Evolutionary conservation across 1,284 basidiomycete species (phyloP), one percentile per base, ranked within the genome.

Genomic region (Puccinia horiana): DNA sequence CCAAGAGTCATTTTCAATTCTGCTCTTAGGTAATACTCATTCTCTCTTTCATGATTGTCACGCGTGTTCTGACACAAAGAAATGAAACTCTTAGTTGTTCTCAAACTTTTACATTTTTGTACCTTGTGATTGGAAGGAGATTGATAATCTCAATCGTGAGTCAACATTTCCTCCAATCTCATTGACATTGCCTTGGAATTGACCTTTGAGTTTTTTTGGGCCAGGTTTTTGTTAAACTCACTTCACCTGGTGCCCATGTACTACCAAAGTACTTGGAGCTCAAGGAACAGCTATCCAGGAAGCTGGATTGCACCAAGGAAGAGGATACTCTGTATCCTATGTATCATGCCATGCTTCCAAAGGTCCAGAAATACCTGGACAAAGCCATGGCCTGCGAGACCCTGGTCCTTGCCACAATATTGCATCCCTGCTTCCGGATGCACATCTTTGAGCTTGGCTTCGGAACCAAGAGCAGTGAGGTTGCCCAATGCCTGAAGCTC

Each of bases 381-480:
- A 26, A 67, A 44, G 65, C 65, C 32, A 67, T 67, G 65, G 9
- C 23, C 23, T 67, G 65, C 40, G 14, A 67, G 18, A 67, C 37
- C 2, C 65, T 67, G 20, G 8, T 67, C 65, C 18, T 40, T 16
- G 65, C 32, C 32, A 67, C 65, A 37, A 20, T 67, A 35, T 9
- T 67, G 35, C 65, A 67, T 44, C 65, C 65, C 40, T 67, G 65
- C 35, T 67, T 67, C 65, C 65, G 40, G 40, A 37, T 67, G 35
- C 37, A 67, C 3, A 8, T 67, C 35, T 67, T 67, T 44, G 23
- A 67, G 65, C 35, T 67, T 20, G 35, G 11, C 37, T 67, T 67
- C 40, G 65, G 65, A 42, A 8, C 35, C 37, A 42, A 37, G 4
- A 67, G 40, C 40, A 18, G 35, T 16, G 65, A 67, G 65, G 65